Base-by-base conservation (phyloP, 2,329 filamentous ascomycete genomes). In the Incumbomyces delicatus region DNA sequence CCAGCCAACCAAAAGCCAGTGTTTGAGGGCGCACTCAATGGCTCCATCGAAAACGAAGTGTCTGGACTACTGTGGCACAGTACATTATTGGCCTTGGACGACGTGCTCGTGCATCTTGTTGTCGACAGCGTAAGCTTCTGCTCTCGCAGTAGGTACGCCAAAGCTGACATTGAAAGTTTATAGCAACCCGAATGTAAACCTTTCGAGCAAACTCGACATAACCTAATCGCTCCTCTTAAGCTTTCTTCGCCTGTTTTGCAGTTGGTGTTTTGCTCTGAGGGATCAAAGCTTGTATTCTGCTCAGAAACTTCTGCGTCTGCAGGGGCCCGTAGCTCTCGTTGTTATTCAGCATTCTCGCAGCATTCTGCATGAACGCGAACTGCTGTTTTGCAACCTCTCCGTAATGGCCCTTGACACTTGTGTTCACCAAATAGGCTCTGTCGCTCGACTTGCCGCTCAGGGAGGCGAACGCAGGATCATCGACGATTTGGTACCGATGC, bases 281-380 rank as follows among this genome's bases (percentile, higher is more conserved):
- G 11, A 49, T 39, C 46, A 49, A 34, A 36, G 33, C 33, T 34
- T 49, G 36, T 4, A 53, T 36, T 20, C 44, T 53, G 37, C 48
- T 41, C 47, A 58, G 46, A 35, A 58, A 49, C 44, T 50, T 37
- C 35, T 56, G 46, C 3, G 48, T 46, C 37, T 57, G 43, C 11
- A 33, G 30, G 1, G 34, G 33, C 14, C 50, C 44, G 34, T 57
- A 56, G 14, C 53, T 56, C 22, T 35, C 44, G 39, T 58, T 58
- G 48, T 58, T 58, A 33, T 46, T 51, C 46, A 58, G 41, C 27
- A 50, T 50, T n/a, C 48, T 44, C 2, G 48, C 49, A n/a, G 55
- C 50, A 32, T 53, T 49, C 36, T 55, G 52, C 46, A 57, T 36
- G 36, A 58, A 53, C 2, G 56, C 49, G 45, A 50, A 48, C 46